Evolutionary conservation across 371 early-diverging fungal genomes (phyloP), one percentile per base, ranked within the genome.

Genomic region (Mucor irregularis): DNA sequence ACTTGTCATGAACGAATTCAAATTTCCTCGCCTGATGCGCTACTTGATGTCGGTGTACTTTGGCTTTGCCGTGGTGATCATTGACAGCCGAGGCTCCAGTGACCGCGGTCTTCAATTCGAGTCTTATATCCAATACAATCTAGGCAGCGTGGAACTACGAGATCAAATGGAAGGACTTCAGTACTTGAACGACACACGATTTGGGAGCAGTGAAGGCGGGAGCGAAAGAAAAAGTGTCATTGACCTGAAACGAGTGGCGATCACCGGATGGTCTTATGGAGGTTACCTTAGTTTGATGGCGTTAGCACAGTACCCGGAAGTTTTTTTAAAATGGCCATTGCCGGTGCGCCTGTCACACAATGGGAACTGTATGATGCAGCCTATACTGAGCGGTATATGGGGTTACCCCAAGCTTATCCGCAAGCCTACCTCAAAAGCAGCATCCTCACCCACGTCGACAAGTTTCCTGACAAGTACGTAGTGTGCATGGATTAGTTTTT

Each of bases 361-460:
- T 90, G 87, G 87, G 82, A 83, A 38, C 56, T 83, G 28, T 90
- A 92, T 58, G 90, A 90, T 69, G 75, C 87, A 9, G 90, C 90
- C 0, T 91, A 92, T 52, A 87, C 90, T 4, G 93, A 92, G 59
- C 79, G 90, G 3, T 91, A 90, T 53, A 81, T 92, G 81, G 90
- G 90, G 0, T 53, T 85, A 1, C 81, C 82, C 0, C 42, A 52
- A 11, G 81, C 78, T 25, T 80, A 87, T 51, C 51, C 54, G 16
- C 68, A 71, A 14, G 83, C 73, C 0, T 91, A 88, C 59, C 43
- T 40, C 9, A 54, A 68, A 13, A 78, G 85, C 19, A 82, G 69
- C 53, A 79, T 91, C 5, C 49, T 89, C 17, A 62, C 71, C 24
- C 77, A 76, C 65, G 70, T 74, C 0, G 65, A 80, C 5, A 56